These are phyloP conservation scores for Silene vulgaris DNA, from an alignment of 179 eudicot species.

Conservation along the genomic window DNA sequence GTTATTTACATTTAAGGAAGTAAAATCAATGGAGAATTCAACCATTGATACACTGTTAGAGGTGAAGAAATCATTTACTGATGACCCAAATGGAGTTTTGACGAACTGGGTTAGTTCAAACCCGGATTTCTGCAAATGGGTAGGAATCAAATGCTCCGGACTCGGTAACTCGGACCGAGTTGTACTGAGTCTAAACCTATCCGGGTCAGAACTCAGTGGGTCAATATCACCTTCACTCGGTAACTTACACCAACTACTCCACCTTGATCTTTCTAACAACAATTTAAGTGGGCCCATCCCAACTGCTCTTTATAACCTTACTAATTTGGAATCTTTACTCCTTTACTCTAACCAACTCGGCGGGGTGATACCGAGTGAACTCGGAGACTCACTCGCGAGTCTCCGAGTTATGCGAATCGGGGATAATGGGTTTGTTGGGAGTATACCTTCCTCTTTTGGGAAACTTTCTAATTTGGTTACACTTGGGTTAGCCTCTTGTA, in stretches of 20 bases:
- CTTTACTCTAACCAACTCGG: slow-evolving; percentile 74
- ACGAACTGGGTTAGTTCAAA: slow-evolving; percentile 45
- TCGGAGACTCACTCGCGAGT: slow-evolving; percentile 42
- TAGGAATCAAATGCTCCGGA: slow-evolving; percentile 50
- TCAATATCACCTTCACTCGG: slow-evolving; percentile 63
- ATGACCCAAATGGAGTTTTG: slow-evolving; percentile 56
- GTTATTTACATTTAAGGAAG: not conserved
- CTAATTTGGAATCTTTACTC: slow-evolving; percentile 50
- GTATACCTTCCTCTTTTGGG: slow-evolving; percentile 60
- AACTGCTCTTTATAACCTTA: slow-evolving; percentile 66
- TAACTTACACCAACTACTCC: slow-evolving; percentile 47
- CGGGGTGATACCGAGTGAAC: slow-evolving; percentile 65
- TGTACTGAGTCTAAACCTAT: slow-evolving; percentile 52
- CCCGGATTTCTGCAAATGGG: slow-evolving; percentile 63
- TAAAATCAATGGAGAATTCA: slow-evolving; percentile 10
- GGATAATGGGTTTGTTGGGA: slow-evolving; percentile 62
- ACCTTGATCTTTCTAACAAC: slow-evolving; percentile 78
- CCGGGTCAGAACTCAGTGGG: slow-evolving; percentile 61
- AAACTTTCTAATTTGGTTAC: slow-evolving; percentile 45
- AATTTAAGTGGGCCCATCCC: slow-evolving; percentile 73
- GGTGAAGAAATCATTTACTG: slow-evolving; percentile 45
- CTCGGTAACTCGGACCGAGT: slow-evolving; percentile 36
- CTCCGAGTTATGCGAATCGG: slow-evolving; percentile 70
- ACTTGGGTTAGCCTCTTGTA: slow-evolving; percentile 82
- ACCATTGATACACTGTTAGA: slow-evolving; percentile 42